Conservation (phyloP, 176 grass and related monocot species). For the Oryza brachyantha region DNA sequence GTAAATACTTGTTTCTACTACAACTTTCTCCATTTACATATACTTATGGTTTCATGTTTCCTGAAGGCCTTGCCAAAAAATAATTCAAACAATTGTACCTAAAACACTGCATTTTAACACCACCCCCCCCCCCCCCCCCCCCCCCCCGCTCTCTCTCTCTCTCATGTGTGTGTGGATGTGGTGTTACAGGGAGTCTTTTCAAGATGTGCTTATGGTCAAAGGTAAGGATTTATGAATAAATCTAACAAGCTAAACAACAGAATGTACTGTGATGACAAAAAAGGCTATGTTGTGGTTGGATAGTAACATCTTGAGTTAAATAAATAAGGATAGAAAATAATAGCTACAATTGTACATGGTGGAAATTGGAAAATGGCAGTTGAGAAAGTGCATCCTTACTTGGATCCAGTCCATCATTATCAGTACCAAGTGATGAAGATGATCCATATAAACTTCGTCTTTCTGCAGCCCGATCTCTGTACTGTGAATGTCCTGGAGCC, state of each 20-base stretch:
- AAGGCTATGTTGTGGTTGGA: neutral
- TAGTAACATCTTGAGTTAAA: slow-evolving; percentile 10
- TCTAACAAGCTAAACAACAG: neutral
- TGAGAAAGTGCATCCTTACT: slow-evolving; percentile 56
- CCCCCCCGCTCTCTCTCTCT: no score
- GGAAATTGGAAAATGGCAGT: neutral
- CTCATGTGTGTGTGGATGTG: neutral
- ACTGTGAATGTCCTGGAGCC: slow-evolving; percentile 63
- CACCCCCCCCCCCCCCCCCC: no score
- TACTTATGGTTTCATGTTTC: neutral
- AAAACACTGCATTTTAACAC: neutral
- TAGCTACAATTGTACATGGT: neutral
- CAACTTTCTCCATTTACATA: neutral
- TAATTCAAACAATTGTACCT: neutral
- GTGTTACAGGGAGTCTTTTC: neutral
- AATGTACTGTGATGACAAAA: neutral
- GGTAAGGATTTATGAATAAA: neutral
- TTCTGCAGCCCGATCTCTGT: slow-evolving; percentile 96
- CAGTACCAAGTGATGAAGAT: slow-evolving; percentile 52
- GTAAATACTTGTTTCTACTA: neutral
- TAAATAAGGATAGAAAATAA: neutral
- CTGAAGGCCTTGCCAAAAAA: neutral
- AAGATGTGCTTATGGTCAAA: neutral
- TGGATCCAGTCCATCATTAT: slow-evolving; percentile 50
- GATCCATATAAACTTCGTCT: slow-evolving; percentile 87